phyloP scores from a whole-genome alignment of 2,329 filamentous ascomycete genomes.

The Chalaropsis thielavioides region DNA sequence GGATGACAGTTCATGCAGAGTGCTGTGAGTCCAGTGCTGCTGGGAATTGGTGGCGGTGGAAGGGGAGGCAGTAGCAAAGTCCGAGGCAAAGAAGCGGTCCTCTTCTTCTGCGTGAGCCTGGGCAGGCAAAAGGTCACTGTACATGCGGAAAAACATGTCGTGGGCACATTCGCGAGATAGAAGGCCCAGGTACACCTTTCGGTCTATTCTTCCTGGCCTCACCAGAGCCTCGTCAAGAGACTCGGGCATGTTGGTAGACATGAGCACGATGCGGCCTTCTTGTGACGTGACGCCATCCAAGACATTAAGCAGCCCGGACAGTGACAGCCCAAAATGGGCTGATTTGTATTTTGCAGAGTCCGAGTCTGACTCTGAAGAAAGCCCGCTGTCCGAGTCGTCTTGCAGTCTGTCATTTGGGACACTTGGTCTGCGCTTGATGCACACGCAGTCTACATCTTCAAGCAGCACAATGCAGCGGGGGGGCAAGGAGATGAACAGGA shows the following conservation, averaged over 20 bases:
- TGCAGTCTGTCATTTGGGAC: slow-evolving; percentile 12
- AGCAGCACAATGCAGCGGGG: slow-evolving; percentile 21
- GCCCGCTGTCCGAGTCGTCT: slow-evolving; percentile 3
- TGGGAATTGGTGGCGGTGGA: background rate
- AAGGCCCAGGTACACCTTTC: slow-evolving; percentile 50
- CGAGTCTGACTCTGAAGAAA: slow-evolving; percentile 15
- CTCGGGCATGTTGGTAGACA: slow-evolving; percentile 68
- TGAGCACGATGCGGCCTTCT: slow-evolving; percentile 65
- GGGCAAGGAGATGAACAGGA: slow-evolving; percentile 28
- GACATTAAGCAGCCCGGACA: slow-evolving; percentile 67
- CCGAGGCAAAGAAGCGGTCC: slow-evolving; percentile 11
- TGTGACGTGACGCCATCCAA: slow-evolving; percentile 71
- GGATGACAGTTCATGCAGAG: slow-evolving; percentile 8
- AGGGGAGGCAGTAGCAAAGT: background rate
- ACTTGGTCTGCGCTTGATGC: slow-evolving; percentile 18
- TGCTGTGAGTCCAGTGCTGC: slow-evolving; percentile 5
- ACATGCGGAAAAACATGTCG: slow-evolving; percentile 49
- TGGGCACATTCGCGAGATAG: slow-evolving; percentile 39
- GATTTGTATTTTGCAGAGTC: slow-evolving; percentile 33
- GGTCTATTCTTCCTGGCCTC: slow-evolving; percentile 57
- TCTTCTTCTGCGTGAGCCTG: background rate
- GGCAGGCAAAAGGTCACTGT: slow-evolving; percentile 21
- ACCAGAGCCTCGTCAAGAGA: slow-evolving; percentile 60
- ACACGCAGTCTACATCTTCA: slow-evolving; percentile 23
- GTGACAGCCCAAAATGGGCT: slow-evolving; percentile 28